Conservation (phyloP, 345 rosid species). For the Excoecaria cochinchinensis region DNA sequence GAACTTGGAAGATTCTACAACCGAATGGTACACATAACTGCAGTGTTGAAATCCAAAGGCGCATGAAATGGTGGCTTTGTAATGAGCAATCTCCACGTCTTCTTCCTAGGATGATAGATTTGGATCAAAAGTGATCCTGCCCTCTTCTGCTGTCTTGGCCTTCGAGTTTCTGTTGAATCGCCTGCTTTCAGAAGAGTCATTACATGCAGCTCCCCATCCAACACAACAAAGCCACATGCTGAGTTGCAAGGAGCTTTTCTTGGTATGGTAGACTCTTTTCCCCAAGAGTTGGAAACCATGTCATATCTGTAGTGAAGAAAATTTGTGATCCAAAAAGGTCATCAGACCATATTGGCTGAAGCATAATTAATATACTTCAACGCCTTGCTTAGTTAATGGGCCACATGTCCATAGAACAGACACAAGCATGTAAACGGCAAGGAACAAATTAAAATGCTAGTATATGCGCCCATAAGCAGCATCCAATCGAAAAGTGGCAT, state of each 20-base stretch:
- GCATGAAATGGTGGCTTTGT: slow-evolving; percentile 52
- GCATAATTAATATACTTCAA: not conserved
- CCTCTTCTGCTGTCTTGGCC: slow-evolving; percentile 47
- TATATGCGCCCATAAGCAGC: not conserved
- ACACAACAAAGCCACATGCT: slow-evolving; percentile 56
- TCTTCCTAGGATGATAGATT: slow-evolving; percentile 65
- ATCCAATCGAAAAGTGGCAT: not conserved
- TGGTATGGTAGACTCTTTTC: slow-evolving; percentile 58
- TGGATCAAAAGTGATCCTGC: slow-evolving; percentile 58
- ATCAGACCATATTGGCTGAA: not conserved
- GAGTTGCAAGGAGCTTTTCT: slow-evolving; percentile 44
- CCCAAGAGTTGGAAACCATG: slow-evolving; percentile 59
- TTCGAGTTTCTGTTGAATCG: slow-evolving; percentile 43
- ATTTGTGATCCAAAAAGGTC: not conserved
- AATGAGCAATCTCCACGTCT: slow-evolving; percentile 62
- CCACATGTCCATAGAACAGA: not conserved
- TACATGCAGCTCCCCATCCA: slow-evolving; percentile 69
- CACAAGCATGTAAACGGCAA: not conserved
- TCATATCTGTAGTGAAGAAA: slow-evolving; percentile 49
- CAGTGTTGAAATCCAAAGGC: slow-evolving; percentile 59
- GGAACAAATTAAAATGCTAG: not conserved
- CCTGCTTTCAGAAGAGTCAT: slow-evolving; percentile 49
- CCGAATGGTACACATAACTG: slow-evolving; percentile 65
- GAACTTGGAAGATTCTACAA: slow-evolving; percentile 34
- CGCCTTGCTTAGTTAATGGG: not conserved